Conservation (phyloP, 257 asterid species). For the Fraxinus americana region DNA sequence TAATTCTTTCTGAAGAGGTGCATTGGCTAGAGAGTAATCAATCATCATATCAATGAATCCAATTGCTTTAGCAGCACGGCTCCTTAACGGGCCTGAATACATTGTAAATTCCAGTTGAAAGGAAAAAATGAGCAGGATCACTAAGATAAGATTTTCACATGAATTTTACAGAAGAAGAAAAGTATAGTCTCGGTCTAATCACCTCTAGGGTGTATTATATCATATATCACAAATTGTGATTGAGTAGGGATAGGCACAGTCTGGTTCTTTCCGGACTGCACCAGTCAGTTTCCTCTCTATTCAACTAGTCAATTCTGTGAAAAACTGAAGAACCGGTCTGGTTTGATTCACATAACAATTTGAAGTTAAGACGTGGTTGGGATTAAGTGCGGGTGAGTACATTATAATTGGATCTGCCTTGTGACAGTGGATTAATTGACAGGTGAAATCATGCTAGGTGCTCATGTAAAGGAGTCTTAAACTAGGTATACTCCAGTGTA, state of each 20-base stretch:
- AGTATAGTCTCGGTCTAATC: neutral
- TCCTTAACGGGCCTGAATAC: slow-evolving; percentile 71
- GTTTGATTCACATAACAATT: neutral
- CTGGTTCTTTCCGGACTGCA: neutral
- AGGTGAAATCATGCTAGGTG: neutral
- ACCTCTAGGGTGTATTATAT: neutral
- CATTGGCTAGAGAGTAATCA: slow-evolving; percentile 75
- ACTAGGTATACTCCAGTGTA: no score
- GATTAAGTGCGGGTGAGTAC: neutral
- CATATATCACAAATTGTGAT: neutral
- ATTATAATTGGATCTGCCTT: neutral
- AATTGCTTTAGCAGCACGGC: slow-evolving; percentile 92
- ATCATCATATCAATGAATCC: slow-evolving; percentile 94
- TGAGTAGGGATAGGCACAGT: neutral
- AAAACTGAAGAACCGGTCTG: neutral
- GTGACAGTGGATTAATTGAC: neutral
- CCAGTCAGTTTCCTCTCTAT: neutral
- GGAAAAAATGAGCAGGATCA: neutral
- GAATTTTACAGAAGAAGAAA: neutral
- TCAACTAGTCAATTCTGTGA: neutral
- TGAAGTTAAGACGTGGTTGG: neutral
- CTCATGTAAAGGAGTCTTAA: neutral
- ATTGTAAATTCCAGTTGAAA: slow-evolving; percentile 7
- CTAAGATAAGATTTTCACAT: neutral
- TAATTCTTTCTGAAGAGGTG: slow-evolving; percentile 85